Conservation (phyloP, 139 green algal species). For the Coccomyxa sp. region DNA sequence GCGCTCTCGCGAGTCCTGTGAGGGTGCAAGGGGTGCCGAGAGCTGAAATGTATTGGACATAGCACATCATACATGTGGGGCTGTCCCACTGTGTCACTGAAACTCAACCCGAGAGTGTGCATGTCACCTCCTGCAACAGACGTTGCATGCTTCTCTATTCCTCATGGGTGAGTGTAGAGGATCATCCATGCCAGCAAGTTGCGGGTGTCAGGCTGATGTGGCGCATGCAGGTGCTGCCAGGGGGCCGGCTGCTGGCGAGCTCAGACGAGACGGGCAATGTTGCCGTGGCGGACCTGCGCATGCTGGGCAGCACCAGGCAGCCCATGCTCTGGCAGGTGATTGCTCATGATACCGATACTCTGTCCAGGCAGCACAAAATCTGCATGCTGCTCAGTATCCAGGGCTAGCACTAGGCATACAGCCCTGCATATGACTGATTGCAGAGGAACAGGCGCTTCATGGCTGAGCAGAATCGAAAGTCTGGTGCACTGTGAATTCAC, state of each 20-base stretch:
- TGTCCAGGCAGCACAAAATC: too few relatives aligned
- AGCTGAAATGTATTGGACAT: neutral
- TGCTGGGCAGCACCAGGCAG: constrained; percentile 32
- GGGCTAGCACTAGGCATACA: too few relatives aligned
- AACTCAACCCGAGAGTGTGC: neutral
- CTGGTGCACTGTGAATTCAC: too few relatives aligned
- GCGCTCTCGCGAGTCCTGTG: neutral
- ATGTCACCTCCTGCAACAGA: neutral
- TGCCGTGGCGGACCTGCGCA: constrained; percentile 56
- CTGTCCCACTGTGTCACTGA: neutral
- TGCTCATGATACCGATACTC: neutral
- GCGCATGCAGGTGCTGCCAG: constrained; percentile 21
- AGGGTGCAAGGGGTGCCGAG: neutral
- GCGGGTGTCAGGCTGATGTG: neutral
- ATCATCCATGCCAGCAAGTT: neutral
- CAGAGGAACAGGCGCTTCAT: too few relatives aligned
- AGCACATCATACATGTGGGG: neutral
- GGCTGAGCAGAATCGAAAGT: too few relatives aligned
- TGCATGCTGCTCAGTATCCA: too few relatives aligned
- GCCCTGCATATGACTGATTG: too few relatives aligned
- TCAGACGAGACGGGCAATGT: constrained; percentile 56
- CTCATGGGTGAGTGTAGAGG: neutral
- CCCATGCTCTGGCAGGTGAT: constrained; percentile 5
- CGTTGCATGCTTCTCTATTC: neutral
- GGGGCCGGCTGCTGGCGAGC: constrained; percentile 58